Conservation (phyloP, 345 rosid species). For the Corymbia maculata region DNA sequence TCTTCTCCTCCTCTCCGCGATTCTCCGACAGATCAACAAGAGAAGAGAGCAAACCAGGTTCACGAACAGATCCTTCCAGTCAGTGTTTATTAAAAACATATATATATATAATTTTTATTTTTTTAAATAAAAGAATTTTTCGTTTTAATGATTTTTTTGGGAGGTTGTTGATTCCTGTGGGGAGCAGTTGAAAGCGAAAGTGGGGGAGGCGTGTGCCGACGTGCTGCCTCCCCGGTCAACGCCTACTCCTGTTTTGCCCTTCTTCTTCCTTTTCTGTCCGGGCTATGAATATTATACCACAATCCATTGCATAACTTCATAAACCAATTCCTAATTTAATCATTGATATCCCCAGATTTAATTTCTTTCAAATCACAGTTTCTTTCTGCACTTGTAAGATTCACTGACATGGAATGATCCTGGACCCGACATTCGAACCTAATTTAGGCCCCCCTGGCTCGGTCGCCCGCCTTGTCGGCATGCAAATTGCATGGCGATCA, state of each 20-base stretch:
- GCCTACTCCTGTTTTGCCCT: neutral
- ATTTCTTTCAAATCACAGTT: neutral
- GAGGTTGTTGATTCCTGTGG: neutral
- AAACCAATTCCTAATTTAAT: too few species aligned
- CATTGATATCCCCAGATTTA: neutral
- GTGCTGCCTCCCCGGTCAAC: neutral
- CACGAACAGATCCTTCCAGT: neutral
- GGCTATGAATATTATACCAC: neutral
- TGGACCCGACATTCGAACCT: neutral
- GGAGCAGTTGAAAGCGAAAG: neutral
- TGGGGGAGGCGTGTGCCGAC: neutral
- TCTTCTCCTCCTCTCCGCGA: slow-evolving; percentile 3
- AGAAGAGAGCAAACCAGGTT: neutral
- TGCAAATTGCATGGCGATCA: neutral
- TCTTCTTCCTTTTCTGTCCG: neutral
- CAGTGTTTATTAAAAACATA: neutral
- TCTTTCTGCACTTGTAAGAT: neutral
- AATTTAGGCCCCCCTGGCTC: too few species aligned
- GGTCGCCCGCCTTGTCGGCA: too few species aligned
- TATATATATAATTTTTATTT: neutral
- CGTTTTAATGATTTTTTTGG: neutral
- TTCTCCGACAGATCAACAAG: neutral
- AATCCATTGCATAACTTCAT: too few species aligned
- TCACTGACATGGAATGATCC: neutral
- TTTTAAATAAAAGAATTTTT: neutral